These are phyloP conservation scores for Xerocomellus dryophilus DNA, from an alignment of 768 basidiomycete genomes.

Conservation along the genomic window DNA sequence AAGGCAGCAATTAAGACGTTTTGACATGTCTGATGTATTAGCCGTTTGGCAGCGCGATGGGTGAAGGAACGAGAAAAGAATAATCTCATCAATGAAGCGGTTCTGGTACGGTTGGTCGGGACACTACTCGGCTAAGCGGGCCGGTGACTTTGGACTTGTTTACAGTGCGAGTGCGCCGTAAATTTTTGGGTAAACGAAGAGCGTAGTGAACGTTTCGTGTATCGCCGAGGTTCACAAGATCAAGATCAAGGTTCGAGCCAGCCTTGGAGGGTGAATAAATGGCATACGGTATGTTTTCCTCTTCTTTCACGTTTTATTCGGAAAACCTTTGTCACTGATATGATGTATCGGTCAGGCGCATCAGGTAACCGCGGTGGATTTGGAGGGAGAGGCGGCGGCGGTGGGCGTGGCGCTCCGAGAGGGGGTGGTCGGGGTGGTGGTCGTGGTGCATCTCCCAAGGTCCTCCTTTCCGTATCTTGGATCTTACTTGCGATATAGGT, in stretches of 20 bases:
- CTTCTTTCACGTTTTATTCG: neutral
- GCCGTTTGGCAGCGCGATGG: too few relatives aligned
- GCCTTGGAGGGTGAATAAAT: constrained; percentile 23
- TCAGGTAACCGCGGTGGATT: constrained; percentile 79
- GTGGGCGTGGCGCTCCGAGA: constrained; percentile 40
- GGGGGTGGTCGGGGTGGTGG: constrained; percentile 44
- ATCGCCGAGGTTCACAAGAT: neutral
- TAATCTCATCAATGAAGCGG: too few relatives aligned
- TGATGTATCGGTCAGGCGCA: constrained; percentile 36
- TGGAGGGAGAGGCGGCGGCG: constrained; percentile 42
- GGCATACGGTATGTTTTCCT: constrained; percentile 33
- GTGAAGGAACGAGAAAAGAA: too few relatives aligned
- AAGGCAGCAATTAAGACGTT: neutral
- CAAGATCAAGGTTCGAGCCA: constrained; percentile 17
- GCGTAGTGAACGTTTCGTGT: neutral
- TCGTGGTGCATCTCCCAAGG: constrained; percentile 27
- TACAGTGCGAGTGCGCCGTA: neutral
- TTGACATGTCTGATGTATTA: too few relatives aligned
- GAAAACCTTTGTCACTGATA: neutral
- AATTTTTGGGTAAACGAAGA: constrained; percentile 9
- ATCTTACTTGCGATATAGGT: constrained; percentile 7
- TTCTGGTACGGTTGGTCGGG: too few relatives aligned
- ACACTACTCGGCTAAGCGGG: neutral
- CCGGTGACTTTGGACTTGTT: constrained; percentile 14
- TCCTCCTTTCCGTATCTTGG: neutral